Evolutionary conservation across 83 land plant species (phyloP).

Genomic region (Diphasiastrum complanatum): DNA sequence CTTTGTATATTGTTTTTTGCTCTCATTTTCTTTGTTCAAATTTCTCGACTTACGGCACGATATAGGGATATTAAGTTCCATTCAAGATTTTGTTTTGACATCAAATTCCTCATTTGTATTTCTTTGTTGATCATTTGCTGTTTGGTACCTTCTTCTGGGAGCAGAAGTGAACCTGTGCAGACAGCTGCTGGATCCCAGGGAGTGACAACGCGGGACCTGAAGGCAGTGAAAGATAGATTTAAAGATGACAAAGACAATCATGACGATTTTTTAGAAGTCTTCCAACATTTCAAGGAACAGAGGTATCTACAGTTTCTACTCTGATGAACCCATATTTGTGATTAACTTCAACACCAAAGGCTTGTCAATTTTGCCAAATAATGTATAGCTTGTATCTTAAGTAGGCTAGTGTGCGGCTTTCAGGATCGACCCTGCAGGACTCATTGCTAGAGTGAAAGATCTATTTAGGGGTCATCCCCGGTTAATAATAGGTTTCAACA

Average conservation of each 20-base stretch:
- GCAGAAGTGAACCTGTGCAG: too few relatives aligned
- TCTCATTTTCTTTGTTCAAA: too few relatives aligned
- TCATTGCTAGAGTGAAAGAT: conserved; percentile 76
- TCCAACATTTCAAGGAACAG: conserved; percentile 91
- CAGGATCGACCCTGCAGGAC: conserved; percentile 77
- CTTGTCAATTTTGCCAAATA: neutral
- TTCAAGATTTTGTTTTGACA: too few relatives aligned
- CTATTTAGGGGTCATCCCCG: conserved; percentile 75
- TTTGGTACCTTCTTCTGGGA: too few relatives aligned
- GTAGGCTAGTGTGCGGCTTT: neutral
- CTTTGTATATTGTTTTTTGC: too few relatives aligned
- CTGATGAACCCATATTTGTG: neutral
- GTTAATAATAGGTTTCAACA: conserved; percentile 79
- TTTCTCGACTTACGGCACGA: too few relatives aligned
- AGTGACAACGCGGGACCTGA: conserved; percentile 70
- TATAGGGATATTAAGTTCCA: too few relatives aligned
- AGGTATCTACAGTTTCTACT: conserved; percentile 6
- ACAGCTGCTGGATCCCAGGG: too few relatives aligned
- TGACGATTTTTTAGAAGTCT: conserved; percentile 84
- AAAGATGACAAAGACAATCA: conserved; percentile 76
- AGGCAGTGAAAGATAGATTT: conserved; percentile 76
- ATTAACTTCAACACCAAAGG: neutral
- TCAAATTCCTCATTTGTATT: too few relatives aligned
- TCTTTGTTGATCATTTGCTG: too few relatives aligned
- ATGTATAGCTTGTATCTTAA: neutral